A percentile compares a stretch with the other conserved stretches of the same genome.
Evolutionary conservation across 106 monocot genomes (phyloP).

Genomic region (Xerophyta viscosa): DNA sequence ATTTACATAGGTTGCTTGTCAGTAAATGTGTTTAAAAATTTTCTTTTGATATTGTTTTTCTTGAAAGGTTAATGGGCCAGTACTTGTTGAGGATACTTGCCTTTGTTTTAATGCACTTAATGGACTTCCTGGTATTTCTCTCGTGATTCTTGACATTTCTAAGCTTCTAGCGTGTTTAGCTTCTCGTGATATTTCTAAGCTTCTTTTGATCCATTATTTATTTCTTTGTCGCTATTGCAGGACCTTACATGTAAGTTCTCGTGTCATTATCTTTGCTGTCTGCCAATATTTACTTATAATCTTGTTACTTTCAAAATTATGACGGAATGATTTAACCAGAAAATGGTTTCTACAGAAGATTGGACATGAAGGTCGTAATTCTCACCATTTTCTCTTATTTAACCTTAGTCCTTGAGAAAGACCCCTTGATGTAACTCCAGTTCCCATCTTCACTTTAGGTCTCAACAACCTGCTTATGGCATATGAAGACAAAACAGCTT

Average conservation of each 20-base stretch:
- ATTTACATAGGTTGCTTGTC: too few species aligned
- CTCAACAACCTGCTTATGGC: constrained; percentile 78
- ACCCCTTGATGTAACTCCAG: too few species aligned
- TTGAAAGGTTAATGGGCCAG: constrained; percentile 79
- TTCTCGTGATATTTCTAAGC: neutral
- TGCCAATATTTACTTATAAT: neutral
- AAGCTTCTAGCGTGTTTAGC: neutral
- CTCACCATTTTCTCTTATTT: neutral
- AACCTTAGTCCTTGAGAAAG: neutral
- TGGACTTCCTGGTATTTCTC: constrained; percentile 73
- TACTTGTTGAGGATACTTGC: constrained; percentile 96
- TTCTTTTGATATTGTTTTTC: neutral
- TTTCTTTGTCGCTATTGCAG: constrained; percentile 31
- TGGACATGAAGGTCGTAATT: constrained; percentile 81
- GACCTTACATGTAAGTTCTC: constrained; percentile 87
- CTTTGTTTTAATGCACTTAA: constrained; percentile 94
- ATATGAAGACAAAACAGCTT: constrained; percentile 95
- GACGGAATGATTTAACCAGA: constrained; percentile 26
- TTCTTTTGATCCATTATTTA: neutral
- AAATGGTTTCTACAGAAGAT: constrained; percentile 98
- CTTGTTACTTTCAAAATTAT: neutral
- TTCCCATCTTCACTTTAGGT: constrained; percentile 21
- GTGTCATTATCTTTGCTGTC: neutral
- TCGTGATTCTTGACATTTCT: neutral
- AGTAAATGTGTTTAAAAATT: too few species aligned